These are phyloP conservation scores for Floccularia luteovirens DNA, from an alignment of 768 basidiomycete genomes.

Conservation along the genomic window DNA sequence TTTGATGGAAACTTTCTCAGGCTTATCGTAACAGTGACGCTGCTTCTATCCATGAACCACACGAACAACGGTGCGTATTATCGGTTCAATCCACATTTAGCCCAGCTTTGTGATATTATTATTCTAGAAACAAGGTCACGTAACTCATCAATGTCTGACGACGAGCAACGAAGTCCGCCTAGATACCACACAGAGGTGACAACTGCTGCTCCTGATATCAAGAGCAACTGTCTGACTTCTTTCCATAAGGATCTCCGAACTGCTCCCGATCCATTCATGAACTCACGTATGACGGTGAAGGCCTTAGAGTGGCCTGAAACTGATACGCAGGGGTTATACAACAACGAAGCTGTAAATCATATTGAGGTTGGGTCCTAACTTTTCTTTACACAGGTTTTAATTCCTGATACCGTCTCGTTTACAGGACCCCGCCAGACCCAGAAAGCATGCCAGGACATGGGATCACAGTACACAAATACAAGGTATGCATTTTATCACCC, in stretches of 20 bases:
- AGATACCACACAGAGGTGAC: conserved; percentile 36
- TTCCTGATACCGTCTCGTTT: conserved; percentile 3
- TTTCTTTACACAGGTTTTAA: conserved; percentile 1
- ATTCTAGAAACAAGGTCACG: conserved; percentile 35
- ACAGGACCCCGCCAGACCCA: conserved; percentile 32
- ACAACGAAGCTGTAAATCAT: conserved; percentile 31
- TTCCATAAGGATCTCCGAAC: conserved; percentile 28
- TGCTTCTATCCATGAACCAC: conserved; percentile 39
- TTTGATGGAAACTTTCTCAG: conserved; percentile 7
- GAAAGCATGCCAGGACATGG: conserved; percentile 62
- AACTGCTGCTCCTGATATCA: conserved; percentile 3
- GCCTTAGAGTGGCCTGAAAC: conserved; percentile 38
- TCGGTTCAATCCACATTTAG: background rate
- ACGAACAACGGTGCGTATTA: conserved; percentile 14
- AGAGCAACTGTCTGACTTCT: conserved; percentile 4
- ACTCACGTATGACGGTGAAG: conserved; percentile 31
- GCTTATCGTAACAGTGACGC: conserved; percentile 28
- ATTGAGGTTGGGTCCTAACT: conserved; percentile 26
- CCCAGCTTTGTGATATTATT: conserved; percentile 3
- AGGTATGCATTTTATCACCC: conserved; percentile 20
- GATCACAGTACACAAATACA: conserved; percentile 41
- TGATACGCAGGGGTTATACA: conserved; percentile 34
- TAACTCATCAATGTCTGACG: conserved; percentile 44
- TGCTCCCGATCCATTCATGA: conserved; percentile 31
- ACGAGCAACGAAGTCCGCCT: conserved; percentile 37